Conservation (phyloP, 768 basidiomycete species). For the Wakefieldia striispora region DNA sequence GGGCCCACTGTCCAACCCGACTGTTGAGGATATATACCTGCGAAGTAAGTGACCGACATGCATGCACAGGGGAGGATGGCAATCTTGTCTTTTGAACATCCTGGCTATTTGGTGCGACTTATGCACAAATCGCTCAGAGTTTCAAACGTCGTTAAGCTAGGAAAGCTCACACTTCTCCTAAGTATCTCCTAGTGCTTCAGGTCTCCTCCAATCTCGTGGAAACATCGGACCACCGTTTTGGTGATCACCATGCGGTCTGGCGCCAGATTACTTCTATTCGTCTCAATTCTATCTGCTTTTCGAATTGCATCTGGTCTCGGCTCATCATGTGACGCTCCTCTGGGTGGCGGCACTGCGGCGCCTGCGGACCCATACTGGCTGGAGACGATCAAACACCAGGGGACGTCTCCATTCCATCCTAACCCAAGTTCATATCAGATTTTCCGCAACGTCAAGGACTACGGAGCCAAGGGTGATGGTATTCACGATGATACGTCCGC, state of each 20-base stretch:
- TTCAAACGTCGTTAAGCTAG: no score
- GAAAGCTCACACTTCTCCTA: no score
- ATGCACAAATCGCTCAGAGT: no score
- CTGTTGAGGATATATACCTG: no score
- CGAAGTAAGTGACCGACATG: no score
- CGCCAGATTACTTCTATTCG: constrained; percentile 7
- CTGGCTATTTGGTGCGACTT: no score
- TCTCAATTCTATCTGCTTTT: constrained; percentile 5
- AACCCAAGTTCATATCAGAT: constrained; percentile 54
- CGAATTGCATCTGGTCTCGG: constrained; percentile 35
- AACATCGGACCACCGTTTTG: neutral
- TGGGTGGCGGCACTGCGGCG: constrained; percentile 47
- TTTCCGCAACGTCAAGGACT: constrained; percentile 72
- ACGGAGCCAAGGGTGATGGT: constrained; percentile 58
- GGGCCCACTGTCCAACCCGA: no score
- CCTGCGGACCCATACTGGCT: constrained; percentile 58
- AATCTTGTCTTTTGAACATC: no score
- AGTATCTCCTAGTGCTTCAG: no score
- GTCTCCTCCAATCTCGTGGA: neutral
- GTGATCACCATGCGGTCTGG: constrained; percentile 7
- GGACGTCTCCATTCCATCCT: constrained; percentile 61
- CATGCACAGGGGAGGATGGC: no score
- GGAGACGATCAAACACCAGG: constrained; percentile 67
- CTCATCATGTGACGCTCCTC: constrained; percentile 42
- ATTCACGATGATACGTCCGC: constrained; percentile 71